These are phyloP conservation scores for Diplocarpon rosae DNA, from an alignment of 2,329 filamentous ascomycete species.

Conservation along the genomic window DNA sequence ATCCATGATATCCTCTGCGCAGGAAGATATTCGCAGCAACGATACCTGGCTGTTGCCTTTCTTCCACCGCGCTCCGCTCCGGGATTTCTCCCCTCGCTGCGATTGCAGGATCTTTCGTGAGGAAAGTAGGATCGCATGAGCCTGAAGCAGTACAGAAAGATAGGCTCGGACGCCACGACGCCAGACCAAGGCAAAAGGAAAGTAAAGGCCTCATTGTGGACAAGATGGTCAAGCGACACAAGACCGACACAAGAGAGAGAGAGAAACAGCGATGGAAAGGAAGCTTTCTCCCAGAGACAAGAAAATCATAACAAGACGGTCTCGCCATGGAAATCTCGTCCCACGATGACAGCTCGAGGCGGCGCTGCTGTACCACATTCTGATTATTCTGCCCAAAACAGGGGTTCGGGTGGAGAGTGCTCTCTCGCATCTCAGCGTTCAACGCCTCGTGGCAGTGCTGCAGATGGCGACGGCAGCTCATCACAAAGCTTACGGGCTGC, in stretches of 20 bases:
- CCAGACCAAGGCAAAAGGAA: slow-evolving; percentile 1
- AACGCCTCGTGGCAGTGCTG: no score
- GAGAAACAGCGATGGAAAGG: background rate
- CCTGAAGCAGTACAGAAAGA: background rate
- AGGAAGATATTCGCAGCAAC: slow-evolving; percentile 2
- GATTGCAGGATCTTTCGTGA: background rate
- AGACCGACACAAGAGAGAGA: background rate
- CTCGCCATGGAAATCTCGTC: background rate
- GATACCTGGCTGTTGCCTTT: slow-evolving; percentile 4
- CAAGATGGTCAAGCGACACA: background rate
- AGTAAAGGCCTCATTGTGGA: slow-evolving; percentile 1
- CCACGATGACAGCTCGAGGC: background rate
- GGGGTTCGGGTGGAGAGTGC: no score
- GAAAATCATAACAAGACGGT: background rate
- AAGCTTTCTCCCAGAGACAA: background rate
- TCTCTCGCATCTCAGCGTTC: no score
- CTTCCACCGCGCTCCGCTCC: background rate
- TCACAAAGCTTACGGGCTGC: no score
- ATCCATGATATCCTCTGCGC: slow-evolving; percentile 6
- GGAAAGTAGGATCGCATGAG: background rate
- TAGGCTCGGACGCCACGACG: slow-evolving; percentile 1
- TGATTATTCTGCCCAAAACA: no score
- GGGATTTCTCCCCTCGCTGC: background rate
- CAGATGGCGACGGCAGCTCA: background rate
- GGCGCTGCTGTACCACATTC: background rate